Base-by-base conservation (phyloP, 202 grass and related monocot genomes). In the Carex arenaria region DNA sequence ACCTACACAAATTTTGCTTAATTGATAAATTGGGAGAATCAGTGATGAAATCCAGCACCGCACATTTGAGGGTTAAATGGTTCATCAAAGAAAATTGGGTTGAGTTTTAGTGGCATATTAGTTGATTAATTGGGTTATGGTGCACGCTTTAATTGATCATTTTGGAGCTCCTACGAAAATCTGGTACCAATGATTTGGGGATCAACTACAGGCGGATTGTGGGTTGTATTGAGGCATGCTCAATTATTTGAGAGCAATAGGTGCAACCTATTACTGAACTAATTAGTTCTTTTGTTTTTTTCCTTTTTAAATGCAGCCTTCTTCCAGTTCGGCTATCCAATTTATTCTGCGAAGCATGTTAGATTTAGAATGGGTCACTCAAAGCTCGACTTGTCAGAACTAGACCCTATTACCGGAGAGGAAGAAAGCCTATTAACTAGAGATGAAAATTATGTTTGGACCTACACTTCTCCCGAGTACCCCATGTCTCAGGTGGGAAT, bases 291-390 rank as follows among this genome's bases (percentile, higher is more conserved):
- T 80, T 45, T 72, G 2, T 51, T 66, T 65, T 51, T 28, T 59
- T 54, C 5, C 9, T 68, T 55, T 68, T 40, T 15, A 54, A 31
- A 20, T 86, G 66, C 91, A 97, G 91, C 94, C 0, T 88, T 64
- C 84, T 89, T 92, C 42, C 91, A 97, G 88, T 18, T 10, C 4
- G 86, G 63, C 13, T 1, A 84, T 20, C 94, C 94, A 0, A 94
- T 97, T 78, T 97, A 97, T 82, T 89, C 94, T 14, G 76, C 90
- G n/a, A 89, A 86, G 36, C 72, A 54, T 63, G 88, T 94, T 40
- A 87, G 86, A 2, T 61, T 97, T 86, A 49, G 18, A 76, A 85
- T 97, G 90, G 94, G 94, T 19, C 77, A 83, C 84, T 86, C 83
- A 38, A 92, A 85, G 62, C 61, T 74, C 12, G 12, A 90, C 64